A percentile compares a stretch with the other conserved stretches of the same genome.
Evolutionary conservation across 306 rosid genomes (phyloP).

Genomic region (barrel medic (Medicago truncatula)): MtrunA17r5.0-ANR NC_053048.1:51083501-51084000

Average conservation of each 20-base stretch:
- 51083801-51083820: too few species aligned
- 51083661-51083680: conserved; percentile 73
- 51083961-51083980: too few species aligned
- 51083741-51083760: conserved; percentile 32
- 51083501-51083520: conserved; percentile 95
- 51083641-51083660: conserved; percentile 99
- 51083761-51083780: conserved; percentile 22
- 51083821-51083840: too few species aligned
- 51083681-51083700: conserved; percentile 93
- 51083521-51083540: conserved; percentile 77
- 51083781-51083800: conserved; percentile 24
- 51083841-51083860: too few species aligned
- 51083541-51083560: conserved; percentile 79
- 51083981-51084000: too few species aligned
- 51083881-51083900: too few species aligned
- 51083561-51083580: conserved; percentile 67
- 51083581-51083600: conserved; percentile 88
- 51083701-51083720: conserved; percentile 87
- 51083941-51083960: too few species aligned
- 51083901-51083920: too few species aligned
- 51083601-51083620: conserved; percentile 95
- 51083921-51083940: too few species aligned
- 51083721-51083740: conserved; percentile 46
- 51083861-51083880: too few species aligned
- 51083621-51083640: conserved; percentile 96